Evolutionary conservation across 2,329 filamentous ascomycete genomes (phyloP), one percentile per base, ranked within the genome.

Genomic region (Alternaria longipes): DNA sequence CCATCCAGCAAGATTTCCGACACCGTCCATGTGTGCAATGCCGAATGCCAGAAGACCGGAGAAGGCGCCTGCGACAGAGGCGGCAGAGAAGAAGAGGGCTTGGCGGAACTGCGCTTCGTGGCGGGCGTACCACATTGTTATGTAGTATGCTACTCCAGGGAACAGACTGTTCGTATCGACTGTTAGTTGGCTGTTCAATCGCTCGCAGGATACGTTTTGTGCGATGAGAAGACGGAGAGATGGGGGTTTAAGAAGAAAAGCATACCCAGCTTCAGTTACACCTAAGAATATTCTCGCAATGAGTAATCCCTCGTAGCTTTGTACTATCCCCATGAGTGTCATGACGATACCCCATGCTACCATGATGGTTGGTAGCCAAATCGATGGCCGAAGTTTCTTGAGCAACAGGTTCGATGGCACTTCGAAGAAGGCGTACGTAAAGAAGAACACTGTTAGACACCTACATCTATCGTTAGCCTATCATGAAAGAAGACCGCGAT

Each of bases 381-480:
- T 67, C 32, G 70, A 74, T 0, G 86, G 86, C 2, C 85, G 84
- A 0, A 87, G 85, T 2, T 83, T 81, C 64, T 89, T 89, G 18
- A 89, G 79, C 3, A 89, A 76, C 60, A 89, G 85, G 66, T 89
- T 89, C 65, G 85, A 88, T 0, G 87, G 87, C 1, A 79, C 81
- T 63, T 84, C 82, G 59, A 83, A 80, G 6, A 80, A 69, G 5
- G 81, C 79, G 59, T 84, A 84, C 0, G 79, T 80, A 54, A 83
- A 81, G 71, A 91, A 91, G 76, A 90, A 91, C 0, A 90, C 76
- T 0, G 88, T 91, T 53, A 91, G 69, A 3, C 87, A 87, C 7
- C 46, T 49, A 1, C 1, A 18, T 6, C 0, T 3, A 1, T 1
- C 4, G 14, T 49, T 24, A 49, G 46, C 8, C 12, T 30, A 28